Evolutionary conservation across 805 yeast species (phyloP), one percentile per base, ranked within the genome.

Genomic region (Lipomyces chichibuensis): DNA sequence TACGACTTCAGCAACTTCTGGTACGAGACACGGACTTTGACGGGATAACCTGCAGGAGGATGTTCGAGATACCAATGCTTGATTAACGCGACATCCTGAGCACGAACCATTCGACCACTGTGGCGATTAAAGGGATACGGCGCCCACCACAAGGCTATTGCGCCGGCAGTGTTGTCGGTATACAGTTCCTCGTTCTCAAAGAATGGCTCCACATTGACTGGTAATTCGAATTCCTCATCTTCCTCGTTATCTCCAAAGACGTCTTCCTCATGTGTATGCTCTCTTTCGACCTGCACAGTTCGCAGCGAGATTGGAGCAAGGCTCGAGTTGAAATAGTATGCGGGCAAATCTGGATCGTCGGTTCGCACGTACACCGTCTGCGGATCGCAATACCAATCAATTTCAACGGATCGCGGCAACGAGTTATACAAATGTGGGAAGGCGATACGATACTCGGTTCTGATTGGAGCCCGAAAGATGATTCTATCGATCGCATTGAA

Each of bases 401-500:
- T 78, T 55, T 81, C 80, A 4, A 91, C 91, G 9, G 86, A 83
- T 66, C 88, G 83, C 2, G 92, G 93, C 53, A 86, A 80, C 1
- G 95, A 87, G 73, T 93, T 94, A 77, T 90, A 93, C 60, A 95
- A 77, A 73, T 85, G 89, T 0, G 99, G 98, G 71, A 84, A 92
- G 0, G 97, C 96, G 20, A 95, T 89, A 68, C 85, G 84, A 76
- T 91, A 91, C 76, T 94, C 99, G 0, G 96, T 88, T 73, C 90
- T 82, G 49, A 92, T 80, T 0, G 91, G 91, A 17, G 80, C 80
- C 67, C 99, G 83, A 78, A 91, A 89, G 27, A 95, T 92, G 29
- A 92, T 87, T 75, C 97, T 81, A 74, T 93, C 97, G 52, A 94
- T 84, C 8, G 97, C 85, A 74, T 93, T 93, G 79, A 95, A 93